Conservation (phyloP, 176 grass and related monocot species). For the Tillandsia leiboldiana region DNA sequence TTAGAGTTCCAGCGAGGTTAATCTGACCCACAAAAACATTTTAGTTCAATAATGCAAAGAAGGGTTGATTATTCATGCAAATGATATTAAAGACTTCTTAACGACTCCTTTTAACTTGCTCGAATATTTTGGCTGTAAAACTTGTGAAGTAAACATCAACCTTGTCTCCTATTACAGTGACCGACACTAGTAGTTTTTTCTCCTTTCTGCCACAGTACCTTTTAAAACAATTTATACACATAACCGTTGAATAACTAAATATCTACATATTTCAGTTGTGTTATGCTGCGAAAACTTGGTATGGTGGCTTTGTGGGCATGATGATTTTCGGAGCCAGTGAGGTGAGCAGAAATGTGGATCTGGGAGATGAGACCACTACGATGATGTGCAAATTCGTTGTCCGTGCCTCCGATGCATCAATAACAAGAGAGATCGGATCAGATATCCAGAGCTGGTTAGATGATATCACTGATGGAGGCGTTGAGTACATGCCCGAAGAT, state of each 20-base stretch:
- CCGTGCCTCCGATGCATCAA: conserved; percentile 74
- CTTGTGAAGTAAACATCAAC: not conserved
- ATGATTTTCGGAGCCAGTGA: conserved; percentile 98
- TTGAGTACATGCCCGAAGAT: conserved; percentile 91
- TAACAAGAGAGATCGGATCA: conserved; percentile 77
- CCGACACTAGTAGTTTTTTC: too few relatives aligned
- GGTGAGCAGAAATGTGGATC: conserved; percentile 88
- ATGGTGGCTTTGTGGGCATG: conserved; percentile 93
- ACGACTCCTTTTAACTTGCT: too few relatives aligned
- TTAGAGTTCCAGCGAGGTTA: too few relatives aligned
- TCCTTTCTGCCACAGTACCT: too few relatives aligned
- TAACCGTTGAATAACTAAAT: too few relatives aligned
- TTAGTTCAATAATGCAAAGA: too few relatives aligned
- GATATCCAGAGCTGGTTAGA: conserved; percentile 95
- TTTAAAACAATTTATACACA: too few relatives aligned
- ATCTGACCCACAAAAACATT: too few relatives aligned
- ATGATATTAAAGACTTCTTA: too few relatives aligned
- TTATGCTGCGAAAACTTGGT: conserved; percentile 94
- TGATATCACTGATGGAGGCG: conserved; percentile 67
- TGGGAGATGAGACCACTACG: conserved; percentile 90
- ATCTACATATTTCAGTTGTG: conserved; percentile 39
- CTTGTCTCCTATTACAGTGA: too few relatives aligned
- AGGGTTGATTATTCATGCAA: too few relatives aligned
- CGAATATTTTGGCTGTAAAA: not conserved
- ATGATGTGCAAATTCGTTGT: conserved; percentile 98